Conservation (phyloP, 78 protist species). For the Emiliania huxleyi region DNA sequence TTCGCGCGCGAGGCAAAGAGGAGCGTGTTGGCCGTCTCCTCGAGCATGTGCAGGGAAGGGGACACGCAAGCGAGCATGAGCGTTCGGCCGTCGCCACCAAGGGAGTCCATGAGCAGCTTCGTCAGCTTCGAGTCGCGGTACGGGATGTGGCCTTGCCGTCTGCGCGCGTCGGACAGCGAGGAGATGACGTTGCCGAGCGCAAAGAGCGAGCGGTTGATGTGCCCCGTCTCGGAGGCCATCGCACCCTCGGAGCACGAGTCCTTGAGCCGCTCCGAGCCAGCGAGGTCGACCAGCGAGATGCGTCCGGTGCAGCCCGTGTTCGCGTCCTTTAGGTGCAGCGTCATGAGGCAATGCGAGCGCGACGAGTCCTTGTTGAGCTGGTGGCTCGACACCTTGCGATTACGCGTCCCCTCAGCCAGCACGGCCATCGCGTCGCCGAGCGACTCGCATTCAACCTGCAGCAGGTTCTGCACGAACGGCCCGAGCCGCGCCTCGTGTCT, state of each 20-base stretch:
- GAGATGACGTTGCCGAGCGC: constrained; percentile 55
- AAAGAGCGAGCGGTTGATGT: constrained; percentile 55
- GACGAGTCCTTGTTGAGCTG: constrained; percentile 40
- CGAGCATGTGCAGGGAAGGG: not conserved
- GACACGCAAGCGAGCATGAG: constrained; percentile 45
- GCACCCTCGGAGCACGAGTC: not conserved
- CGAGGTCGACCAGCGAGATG: constrained; percentile 57
- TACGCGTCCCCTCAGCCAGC: constrained; percentile 45
- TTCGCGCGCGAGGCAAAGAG: constrained; percentile 50
- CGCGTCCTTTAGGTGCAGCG: not conserved
- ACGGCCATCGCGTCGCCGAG: constrained; percentile 37
- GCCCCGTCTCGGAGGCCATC: constrained; percentile 37
- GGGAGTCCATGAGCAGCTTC: constrained; percentile 52
- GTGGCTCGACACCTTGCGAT: constrained; percentile 24
- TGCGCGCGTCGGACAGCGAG: constrained; percentile 26
- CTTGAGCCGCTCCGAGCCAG: constrained; percentile 52
- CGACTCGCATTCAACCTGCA: constrained; percentile 34
- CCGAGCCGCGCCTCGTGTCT: not conserved
- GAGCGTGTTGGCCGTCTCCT: constrained; percentile 55
- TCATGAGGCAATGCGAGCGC: constrained; percentile 43
- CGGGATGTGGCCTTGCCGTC: constrained; percentile 54
- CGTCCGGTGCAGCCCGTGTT: not conserved
- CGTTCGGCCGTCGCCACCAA: constrained; percentile 57
- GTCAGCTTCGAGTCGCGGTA: constrained; percentile 69
- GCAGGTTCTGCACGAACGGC: constrained; percentile 38